Conservation (phyloP, 495 filamentous ascomycete species). For the Astrothelium macrocarpum region DNA sequence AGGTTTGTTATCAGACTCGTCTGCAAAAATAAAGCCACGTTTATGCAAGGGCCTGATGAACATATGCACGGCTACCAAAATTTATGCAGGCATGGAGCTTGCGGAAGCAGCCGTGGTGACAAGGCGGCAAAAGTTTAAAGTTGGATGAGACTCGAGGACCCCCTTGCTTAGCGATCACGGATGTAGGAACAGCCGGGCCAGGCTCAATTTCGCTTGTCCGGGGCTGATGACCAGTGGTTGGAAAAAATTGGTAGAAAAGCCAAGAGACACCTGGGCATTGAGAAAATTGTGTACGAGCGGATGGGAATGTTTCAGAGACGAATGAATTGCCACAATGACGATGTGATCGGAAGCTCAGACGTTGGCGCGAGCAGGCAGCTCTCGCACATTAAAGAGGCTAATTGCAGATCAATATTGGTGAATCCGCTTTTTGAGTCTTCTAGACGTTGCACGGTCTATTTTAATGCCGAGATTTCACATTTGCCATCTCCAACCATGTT, state of each 20-base stretch:
- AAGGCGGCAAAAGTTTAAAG: background rate
- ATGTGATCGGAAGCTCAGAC: background rate
- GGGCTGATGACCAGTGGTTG: background rate
- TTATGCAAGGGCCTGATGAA: background rate
- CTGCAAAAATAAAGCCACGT: background rate
- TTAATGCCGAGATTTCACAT: background rate
- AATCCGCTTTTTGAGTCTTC: background rate
- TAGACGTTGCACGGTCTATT: background rate
- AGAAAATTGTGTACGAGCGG: background rate
- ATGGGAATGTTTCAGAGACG: background rate
- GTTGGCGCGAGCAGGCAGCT: background rate
- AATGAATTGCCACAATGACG: background rate
- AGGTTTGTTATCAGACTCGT: background rate
- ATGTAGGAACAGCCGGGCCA: background rate
- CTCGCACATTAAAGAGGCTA: background rate
- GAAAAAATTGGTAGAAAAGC: background rate
- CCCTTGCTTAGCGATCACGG: background rate
- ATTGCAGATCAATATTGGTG: slow-evolving; percentile 3
- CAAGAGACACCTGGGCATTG: background rate
- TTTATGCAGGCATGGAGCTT: background rate
- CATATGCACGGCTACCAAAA: background rate
- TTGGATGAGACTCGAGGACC: background rate
- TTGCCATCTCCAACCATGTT: background rate
- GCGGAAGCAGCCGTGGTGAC: background rate
- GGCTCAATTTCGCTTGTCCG: background rate